phyloP scores from a whole-genome alignment of 768 basidiomycete species.

The Russula griseocarnosa region DNA sequence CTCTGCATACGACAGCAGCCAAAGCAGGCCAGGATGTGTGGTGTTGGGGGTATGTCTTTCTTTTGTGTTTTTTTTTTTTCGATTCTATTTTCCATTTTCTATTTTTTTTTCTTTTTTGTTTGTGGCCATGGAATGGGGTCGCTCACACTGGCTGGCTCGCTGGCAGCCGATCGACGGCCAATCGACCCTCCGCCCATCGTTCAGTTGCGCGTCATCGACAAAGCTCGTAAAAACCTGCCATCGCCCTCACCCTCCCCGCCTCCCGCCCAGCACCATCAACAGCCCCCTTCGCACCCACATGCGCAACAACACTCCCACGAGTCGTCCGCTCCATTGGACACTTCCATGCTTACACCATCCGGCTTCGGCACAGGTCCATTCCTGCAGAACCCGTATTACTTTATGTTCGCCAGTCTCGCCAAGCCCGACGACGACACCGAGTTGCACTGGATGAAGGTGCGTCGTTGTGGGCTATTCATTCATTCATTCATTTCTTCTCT shows the following conservation, averaged over 20 bases:
- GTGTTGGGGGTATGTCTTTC: slow-evolving; percentile 65
- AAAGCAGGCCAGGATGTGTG: slow-evolving; percentile 88
- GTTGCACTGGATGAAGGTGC: slow-evolving; percentile 78
- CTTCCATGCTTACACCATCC: slow-evolving; percentile 27
- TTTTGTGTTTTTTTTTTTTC: background rate
- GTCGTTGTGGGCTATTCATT: too few relatives aligned
- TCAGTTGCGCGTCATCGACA: slow-evolving; percentile 86
- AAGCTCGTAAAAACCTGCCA: slow-evolving; percentile 36
- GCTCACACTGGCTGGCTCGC: background rate
- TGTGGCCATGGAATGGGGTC: slow-evolving; percentile 13
- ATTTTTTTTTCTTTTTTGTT: slow-evolving; percentile 5
- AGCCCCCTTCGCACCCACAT: slow-evolving; percentile 11
- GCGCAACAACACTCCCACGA: slow-evolving; percentile 12
- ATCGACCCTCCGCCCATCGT: slow-evolving; percentile 97
- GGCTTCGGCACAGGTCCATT: slow-evolving; percentile 52
- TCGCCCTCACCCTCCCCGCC: slow-evolving; percentile 28
- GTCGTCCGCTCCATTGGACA: slow-evolving; percentile 15
- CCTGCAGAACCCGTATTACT: slow-evolving; percentile 90
- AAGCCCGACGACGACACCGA: slow-evolving; percentile 87
- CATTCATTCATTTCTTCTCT: too few relatives aligned
- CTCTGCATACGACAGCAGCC: slow-evolving; percentile 87
- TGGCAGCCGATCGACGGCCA: slow-evolving; percentile 85
- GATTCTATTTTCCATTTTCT: background rate
- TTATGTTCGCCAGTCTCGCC: slow-evolving; percentile 90
- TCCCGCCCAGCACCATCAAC: slow-evolving; percentile 16